Percentiles rank a stretch among this genome's conserved stretches.
Evolutionary conservation across 2,329 filamentous ascomycete genomes (phyloP).

Genomic region (Alternaria viburni): DNA sequence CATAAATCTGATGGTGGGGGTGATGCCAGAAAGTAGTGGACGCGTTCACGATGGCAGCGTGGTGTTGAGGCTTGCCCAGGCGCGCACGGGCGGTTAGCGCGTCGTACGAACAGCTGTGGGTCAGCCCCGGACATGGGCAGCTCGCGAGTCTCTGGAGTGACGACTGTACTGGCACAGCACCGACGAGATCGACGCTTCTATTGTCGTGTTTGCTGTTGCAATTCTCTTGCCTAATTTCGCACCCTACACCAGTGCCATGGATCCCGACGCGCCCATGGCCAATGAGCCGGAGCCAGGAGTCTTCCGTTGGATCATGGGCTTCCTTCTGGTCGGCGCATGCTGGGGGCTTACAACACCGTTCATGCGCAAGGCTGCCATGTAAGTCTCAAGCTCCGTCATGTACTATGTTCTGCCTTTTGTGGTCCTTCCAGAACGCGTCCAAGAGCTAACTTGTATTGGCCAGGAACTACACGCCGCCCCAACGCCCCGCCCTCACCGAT

Average conservation of each 20-base stretch:
- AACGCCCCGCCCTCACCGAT: constrained; percentile 41
- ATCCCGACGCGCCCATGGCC: constrained; percentile 36
- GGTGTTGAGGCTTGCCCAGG: constrained; percentile 6
- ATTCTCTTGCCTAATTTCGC: background rate
- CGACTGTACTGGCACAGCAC: background rate
- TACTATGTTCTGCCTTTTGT: background rate
- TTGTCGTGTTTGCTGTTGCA: background rate
- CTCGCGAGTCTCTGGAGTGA: background rate
- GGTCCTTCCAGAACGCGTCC: background rate
- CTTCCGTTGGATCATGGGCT: constrained; percentile 85
- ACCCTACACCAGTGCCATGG: constrained; percentile 25
- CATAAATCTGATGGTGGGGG: background rate
- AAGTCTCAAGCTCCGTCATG: background rate
- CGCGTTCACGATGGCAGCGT: background rate
- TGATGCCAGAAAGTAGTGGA: background rate
- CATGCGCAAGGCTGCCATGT: constrained; percentile 81
- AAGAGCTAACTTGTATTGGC: background rate
- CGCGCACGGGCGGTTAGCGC: constrained; percentile 5
- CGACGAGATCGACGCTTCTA: background rate
- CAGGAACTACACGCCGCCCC: constrained; percentile 66
- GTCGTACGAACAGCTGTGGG: background rate
- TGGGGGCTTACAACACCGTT: constrained; percentile 93
- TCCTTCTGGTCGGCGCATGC: constrained; percentile 86
- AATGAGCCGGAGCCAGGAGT: constrained; percentile 50
- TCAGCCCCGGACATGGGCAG: background rate